Percentiles rank a stretch among this genome's conserved stretches.
phyloP scores from a whole-genome alignment of 768 basidiomycete genomes.

The Kwoniella mangroviensis region DNA sequence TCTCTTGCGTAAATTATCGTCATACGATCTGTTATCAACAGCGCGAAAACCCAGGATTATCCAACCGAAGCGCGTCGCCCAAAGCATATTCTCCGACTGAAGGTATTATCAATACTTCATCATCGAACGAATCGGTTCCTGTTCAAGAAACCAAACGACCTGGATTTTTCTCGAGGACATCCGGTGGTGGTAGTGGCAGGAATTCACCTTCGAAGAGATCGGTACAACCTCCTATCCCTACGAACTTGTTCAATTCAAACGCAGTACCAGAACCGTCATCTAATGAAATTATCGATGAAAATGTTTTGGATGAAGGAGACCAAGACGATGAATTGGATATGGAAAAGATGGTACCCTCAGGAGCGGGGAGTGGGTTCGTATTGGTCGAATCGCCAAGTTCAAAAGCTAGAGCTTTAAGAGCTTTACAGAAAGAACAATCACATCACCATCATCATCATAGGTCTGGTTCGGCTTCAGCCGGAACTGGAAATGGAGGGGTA shows the following conservation, averaged over 20 bases:
- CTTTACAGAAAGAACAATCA: conserved; percentile 27
- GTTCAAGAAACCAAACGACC: conserved; percentile 7
- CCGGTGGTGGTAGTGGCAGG: conserved; percentile 3
- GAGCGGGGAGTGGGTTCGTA: conserved; percentile 28
- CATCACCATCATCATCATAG: conserved; percentile 1
- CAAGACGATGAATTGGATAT: conserved; percentile 9
- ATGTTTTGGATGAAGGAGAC: conserved; percentile 1
- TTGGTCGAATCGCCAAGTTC: conserved; percentile 38
- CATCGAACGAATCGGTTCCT: conserved; percentile 2
- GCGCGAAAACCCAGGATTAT: conserved; percentile 42
- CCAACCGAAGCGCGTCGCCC: conserved; percentile 15
- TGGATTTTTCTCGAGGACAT: conserved; percentile 16
- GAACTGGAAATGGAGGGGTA: conserved; percentile 10
- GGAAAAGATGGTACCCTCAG: conserved; percentile 9
- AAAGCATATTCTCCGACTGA: not conserved
- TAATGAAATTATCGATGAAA: conserved; percentile 11
- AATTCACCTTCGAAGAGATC: conserved; percentile 18
- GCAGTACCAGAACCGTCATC: not conserved
- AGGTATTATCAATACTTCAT: not conserved
- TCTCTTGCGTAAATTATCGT: not conserved
- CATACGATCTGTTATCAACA: no score
- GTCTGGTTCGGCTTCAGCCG: not conserved
- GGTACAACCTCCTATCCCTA: not conserved
- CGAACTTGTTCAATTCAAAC: not conserved
- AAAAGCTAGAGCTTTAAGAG: conserved; percentile 28